These are phyloP conservation scores for Cajanus cajan DNA, from an alignment of 306 rosid species.

Conservation along the genomic window DNA sequence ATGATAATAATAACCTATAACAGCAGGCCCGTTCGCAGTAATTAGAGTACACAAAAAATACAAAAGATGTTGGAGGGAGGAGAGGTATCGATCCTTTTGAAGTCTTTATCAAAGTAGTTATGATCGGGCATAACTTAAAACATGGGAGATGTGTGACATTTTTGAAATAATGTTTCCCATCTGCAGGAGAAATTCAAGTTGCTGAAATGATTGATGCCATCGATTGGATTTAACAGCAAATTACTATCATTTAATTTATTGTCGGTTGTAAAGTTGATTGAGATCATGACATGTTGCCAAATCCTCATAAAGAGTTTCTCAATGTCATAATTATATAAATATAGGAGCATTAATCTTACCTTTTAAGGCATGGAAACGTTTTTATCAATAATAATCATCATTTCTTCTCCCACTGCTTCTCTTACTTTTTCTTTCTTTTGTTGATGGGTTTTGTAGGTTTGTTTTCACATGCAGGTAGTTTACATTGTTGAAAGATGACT, in stretches of 20 bases:
- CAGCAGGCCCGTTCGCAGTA: neutral
- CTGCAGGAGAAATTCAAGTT: neutral
- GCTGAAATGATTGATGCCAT: conserved; percentile 35
- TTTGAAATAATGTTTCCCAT: conserved; percentile 29
- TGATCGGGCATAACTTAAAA: conserved; percentile 28
- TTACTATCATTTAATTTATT: neutral
- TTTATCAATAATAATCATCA: neutral
- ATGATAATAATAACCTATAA: neutral
- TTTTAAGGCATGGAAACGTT: conserved; percentile 12
- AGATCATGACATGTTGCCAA: conserved; percentile 51
- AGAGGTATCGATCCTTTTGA: neutral
- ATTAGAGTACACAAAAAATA: neutral
- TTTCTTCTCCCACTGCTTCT: neutral
- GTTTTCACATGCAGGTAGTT: neutral
- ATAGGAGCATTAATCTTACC: neutral
- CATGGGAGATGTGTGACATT: conserved; percentile 16
- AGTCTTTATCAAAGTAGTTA: conserved; percentile 25
- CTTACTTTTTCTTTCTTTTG: neutral
- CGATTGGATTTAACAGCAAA: conserved; percentile 26
- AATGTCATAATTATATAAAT: conserved; percentile 10
- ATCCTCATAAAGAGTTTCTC: conserved; percentile 10
- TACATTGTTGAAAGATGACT: neutral
- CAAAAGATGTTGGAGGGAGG: neutral
- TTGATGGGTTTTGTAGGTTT: neutral
- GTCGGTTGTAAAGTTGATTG: conserved; percentile 39